Evolutionary conservation across 1,139 yeast genomes (phyloP).

Genomic region (Sugiyamaella paludigena): DNA sequence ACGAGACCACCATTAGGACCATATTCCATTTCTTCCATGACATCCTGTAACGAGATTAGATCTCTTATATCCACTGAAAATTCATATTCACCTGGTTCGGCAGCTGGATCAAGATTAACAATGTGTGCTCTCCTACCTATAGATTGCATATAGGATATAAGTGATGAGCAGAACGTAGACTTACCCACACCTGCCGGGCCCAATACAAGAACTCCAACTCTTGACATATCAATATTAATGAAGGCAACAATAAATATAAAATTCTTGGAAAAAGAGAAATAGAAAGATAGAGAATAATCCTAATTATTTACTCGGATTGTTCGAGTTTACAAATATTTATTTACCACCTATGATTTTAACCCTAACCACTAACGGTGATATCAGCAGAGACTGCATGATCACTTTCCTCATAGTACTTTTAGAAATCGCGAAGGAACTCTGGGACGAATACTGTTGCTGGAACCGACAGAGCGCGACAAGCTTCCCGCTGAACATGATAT

Average conservation of each 20-base stretch:
- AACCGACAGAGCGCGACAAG: too few species aligned
- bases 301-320: too few species aligned
- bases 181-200: constrained; percentile 99
- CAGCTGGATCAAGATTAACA: constrained; percentile 96
- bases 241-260: too few species aligned
- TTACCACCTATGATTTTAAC: too few species aligned
- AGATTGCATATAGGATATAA: constrained; percentile 84
- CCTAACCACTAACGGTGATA: too few species aligned
- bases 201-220: constrained; percentile 91
- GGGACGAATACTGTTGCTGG: too few species aligned
- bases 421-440: too few species aligned
- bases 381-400: too few species aligned
- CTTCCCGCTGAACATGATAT: background rate
- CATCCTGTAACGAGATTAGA: constrained; percentile 85
- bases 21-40: constrained; percentile 90
- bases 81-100: constrained; percentile 87
- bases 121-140: constrained; percentile 92
- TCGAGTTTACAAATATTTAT: too few species aligned
- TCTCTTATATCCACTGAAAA: constrained; percentile 92
- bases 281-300: too few species aligned
- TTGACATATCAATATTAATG: constrained; percentile 58
- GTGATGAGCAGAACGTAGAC: constrained; percentile 79
- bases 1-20: constrained; percentile 97
- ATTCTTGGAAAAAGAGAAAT: too few species aligned
- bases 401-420: too few species aligned